Evolutionary conservation across 768 basidiomycete species (phyloP).

Genomic region (Russula dissimulans): DNA sequence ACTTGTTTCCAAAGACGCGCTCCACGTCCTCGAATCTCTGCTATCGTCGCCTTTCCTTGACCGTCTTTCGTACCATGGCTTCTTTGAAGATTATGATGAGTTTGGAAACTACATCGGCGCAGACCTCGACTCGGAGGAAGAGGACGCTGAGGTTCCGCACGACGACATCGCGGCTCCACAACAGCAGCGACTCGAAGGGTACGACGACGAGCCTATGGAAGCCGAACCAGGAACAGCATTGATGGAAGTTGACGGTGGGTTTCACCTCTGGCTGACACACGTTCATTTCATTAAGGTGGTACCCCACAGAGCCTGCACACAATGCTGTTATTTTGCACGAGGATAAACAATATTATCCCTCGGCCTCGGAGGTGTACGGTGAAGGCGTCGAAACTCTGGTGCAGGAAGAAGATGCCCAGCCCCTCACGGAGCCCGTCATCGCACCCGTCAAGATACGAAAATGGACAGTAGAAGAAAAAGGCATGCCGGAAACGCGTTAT

Average conservation of each 20-base stretch:
- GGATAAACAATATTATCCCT: conserved; percentile 97
- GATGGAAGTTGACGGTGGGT: conserved; percentile 79
- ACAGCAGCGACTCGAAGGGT: conserved; percentile 65
- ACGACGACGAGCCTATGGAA: conserved; percentile 56
- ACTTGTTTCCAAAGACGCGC: conserved; percentile 8
- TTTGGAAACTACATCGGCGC: conserved; percentile 98
- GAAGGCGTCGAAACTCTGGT: conserved; percentile 91
- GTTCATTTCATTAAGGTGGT: not conserved
- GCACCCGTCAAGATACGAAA: conserved; percentile 91
- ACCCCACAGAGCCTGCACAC: conserved; percentile 53
- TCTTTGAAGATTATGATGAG: conserved; percentile 79
- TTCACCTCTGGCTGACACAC: not conserved
- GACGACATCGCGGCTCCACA: too few relatives aligned
- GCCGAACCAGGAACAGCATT: conserved; percentile 47
- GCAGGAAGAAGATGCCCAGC: conserved; percentile 97
- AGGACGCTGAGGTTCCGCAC: conserved; percentile 43
- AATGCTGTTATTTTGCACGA: conserved; percentile 88
- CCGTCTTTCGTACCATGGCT: conserved; percentile 31
- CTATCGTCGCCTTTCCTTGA: not conserved
- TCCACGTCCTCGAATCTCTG: not conserved
- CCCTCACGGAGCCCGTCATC: conserved; percentile 88
- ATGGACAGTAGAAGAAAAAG: conserved; percentile 93
- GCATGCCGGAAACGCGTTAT: conserved; percentile 93
- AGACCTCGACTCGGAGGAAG: conserved; percentile 86
- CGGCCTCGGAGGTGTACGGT: conserved; percentile 87